These are phyloP conservation scores for Psilocybe sp. DNA, from an alignment of 768 basidiomycete species.

Conservation along the genomic window DNA sequence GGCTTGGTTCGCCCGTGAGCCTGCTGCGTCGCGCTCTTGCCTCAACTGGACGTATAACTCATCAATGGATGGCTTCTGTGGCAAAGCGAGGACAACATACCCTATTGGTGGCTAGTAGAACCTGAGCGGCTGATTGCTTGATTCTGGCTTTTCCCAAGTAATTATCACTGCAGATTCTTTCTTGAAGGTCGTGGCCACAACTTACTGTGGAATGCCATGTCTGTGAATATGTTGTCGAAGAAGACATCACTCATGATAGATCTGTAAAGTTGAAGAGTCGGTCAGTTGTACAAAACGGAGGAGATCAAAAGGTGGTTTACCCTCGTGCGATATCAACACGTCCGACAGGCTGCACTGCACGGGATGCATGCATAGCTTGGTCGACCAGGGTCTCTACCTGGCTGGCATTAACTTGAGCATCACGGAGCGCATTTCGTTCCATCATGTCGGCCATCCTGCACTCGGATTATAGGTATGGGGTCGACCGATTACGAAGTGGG, in stretches of 20 bases:
- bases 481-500: conserved; percentile 2
- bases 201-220: conserved; percentile 40
- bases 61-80: not conserved
- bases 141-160: conserved; percentile 34
- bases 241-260: conserved; percentile 37
- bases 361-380: conserved; percentile 35
- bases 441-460: conserved; percentile 36
- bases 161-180: conserved; percentile 4
- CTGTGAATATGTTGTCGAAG: conserved; percentile 42
- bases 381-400: conserved; percentile 33
- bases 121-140: conserved; percentile 30
- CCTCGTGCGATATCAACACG: conserved; percentile 36
- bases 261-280: conserved; percentile 13
- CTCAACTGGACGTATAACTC: conserved; percentile 23
- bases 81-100: conserved; percentile 17
- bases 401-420: conserved; percentile 30
- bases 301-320: conserved; percentile 17
- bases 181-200: conserved; percentile 2
- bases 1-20: conserved; percentile 26
- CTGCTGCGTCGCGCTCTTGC: conserved; percentile 27
- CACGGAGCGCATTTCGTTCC: conserved; percentile 37
- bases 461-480: not conserved
- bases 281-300: not conserved
- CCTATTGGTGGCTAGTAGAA: conserved; percentile 31
- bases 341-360: conserved; percentile 34